Conservation (phyloP, 345 rosid species). For the Arabidopsis thaliana region DNA sequence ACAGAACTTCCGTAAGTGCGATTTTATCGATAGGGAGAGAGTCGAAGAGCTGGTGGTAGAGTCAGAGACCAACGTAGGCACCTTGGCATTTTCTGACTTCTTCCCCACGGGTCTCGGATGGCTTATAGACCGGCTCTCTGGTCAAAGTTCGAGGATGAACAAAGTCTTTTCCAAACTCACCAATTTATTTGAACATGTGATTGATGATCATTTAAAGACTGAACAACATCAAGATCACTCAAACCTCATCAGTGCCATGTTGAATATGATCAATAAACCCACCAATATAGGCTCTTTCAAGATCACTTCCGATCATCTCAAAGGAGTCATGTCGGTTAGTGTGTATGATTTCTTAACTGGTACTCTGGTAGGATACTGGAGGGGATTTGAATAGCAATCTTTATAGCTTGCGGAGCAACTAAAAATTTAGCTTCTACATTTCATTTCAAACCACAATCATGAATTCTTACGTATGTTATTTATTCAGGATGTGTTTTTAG, state of each 20-base stretch:
- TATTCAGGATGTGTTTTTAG: constrained; percentile 53
- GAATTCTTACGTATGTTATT: background rate
- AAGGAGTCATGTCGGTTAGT: constrained; percentile 56
- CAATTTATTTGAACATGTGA: constrained; percentile 35
- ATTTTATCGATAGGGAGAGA: constrained; percentile 30
- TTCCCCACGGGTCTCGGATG: constrained; percentile 44
- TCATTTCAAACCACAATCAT: background rate
- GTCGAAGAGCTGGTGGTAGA: constrained; percentile 35
- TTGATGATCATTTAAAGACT: constrained; percentile 46
- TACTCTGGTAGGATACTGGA: background rate
- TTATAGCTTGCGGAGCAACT: background rate
- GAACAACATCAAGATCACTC: constrained; percentile 10
- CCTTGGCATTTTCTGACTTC: constrained; percentile 29
- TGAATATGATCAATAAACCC: constrained; percentile 34
- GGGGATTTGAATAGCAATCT: background rate
- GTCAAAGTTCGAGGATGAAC: constrained; percentile 25
- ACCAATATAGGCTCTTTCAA: constrained; percentile 26
- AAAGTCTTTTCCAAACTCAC: constrained; percentile 29
- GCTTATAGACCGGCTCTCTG: constrained; percentile 47
- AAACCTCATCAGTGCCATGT: constrained; percentile 41
- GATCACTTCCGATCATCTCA: constrained; percentile 50
- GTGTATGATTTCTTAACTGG: background rate
- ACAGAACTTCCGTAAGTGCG: constrained; percentile 41
- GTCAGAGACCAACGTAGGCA: constrained; percentile 19
- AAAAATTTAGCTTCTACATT: background rate